phyloP scores from a whole-genome alignment of 345 rosid genomes.

The Ceriops decandra region DNA sequence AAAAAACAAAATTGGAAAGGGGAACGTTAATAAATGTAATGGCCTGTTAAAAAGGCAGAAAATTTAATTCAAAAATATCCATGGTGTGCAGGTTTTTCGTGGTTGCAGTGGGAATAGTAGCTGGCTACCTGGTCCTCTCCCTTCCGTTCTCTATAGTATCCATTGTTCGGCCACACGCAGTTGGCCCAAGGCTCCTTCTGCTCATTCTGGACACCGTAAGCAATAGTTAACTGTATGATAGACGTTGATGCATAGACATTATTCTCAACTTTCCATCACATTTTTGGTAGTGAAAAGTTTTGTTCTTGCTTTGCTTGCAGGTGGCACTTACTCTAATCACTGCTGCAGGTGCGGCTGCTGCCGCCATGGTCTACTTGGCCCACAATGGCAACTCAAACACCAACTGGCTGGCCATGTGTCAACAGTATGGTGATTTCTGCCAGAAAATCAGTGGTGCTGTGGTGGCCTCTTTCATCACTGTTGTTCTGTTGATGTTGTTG shows the following conservation, averaged over 20 bases:
- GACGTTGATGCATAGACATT: background rate
- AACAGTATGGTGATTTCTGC: slow-evolving; percentile 83
- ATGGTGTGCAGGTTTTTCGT: slow-evolving; percentile 62
- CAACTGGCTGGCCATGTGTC: slow-evolving; percentile 84
- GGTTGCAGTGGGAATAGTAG: slow-evolving; percentile 59
- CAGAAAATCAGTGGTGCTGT: slow-evolving; percentile 74
- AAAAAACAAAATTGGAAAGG: too few species aligned
- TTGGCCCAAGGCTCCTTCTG: slow-evolving; percentile 57
- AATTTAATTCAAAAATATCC: too few species aligned
- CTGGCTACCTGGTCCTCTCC: slow-evolving; percentile 68
- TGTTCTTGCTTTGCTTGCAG: slow-evolving; percentile 25
- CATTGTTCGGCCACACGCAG: slow-evolving; percentile 67
- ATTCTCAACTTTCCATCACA: too few species aligned
- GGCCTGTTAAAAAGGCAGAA: too few species aligned
- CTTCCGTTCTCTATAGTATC: slow-evolving; percentile 71
- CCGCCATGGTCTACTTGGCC: slow-evolving; percentile 81
- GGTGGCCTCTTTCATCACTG: slow-evolving; percentile 59
- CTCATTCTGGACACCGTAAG: slow-evolving; percentile 62
- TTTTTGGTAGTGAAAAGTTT: too few species aligned
- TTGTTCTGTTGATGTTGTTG: slow-evolving; percentile 38
- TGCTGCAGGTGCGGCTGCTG: slow-evolving; percentile 64
- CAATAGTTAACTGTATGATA: background rate
- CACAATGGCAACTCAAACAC: slow-evolving; percentile 83
- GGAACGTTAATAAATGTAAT: too few species aligned
- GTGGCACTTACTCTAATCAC: slow-evolving; percentile 48